Evolutionary conservation across 495 filamentous ascomycete genomes (phyloP).

Genomic region (Xylaria scruposa): DNA sequence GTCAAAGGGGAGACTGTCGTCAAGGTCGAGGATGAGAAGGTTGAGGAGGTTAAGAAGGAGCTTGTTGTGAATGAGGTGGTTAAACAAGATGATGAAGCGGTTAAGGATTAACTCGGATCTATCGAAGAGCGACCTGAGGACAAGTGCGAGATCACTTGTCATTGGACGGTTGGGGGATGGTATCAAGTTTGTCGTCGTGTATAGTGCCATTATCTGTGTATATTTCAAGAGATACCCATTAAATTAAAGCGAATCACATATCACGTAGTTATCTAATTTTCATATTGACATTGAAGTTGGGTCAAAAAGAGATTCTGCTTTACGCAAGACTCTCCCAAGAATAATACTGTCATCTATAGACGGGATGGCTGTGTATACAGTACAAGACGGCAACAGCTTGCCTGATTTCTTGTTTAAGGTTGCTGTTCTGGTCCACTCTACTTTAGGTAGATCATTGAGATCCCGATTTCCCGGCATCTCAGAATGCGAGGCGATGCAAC

Average conservation of each 20-base stretch:
- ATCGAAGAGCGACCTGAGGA: not conserved
- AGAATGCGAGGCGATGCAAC: not conserved
- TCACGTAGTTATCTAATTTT: not conserved
- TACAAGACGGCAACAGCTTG: slow-evolving; percentile 11
- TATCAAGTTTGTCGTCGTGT: not conserved
- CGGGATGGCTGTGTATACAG: slow-evolving; percentile 14
- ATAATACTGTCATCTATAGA: slow-evolving; percentile 28
- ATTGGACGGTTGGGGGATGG: not conserved
- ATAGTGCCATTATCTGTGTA: not conserved
- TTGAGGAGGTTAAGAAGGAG: slow-evolving; percentile 42
- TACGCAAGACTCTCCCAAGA: slow-evolving; percentile 15
- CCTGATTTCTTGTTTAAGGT: not conserved
- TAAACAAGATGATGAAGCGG: slow-evolving; percentile 15
- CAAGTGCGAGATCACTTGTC: too few species aligned
- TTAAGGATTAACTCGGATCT: slow-evolving; percentile 13
- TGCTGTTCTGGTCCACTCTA: slow-evolving; percentile 4
- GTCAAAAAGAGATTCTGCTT: slow-evolving; percentile 2
- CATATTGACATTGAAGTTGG: not conserved
- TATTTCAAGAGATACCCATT: slow-evolving; percentile 15
- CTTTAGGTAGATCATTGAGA: not conserved
- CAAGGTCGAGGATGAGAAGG: slow-evolving; percentile 36
- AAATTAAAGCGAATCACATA: not conserved
- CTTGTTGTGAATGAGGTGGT: slow-evolving; percentile 40
- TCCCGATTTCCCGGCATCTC: not conserved
- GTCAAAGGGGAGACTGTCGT: slow-evolving; percentile 31